Conservation (phyloP, 305 asterid genomes). For the Solanum hybrid region DNA sequence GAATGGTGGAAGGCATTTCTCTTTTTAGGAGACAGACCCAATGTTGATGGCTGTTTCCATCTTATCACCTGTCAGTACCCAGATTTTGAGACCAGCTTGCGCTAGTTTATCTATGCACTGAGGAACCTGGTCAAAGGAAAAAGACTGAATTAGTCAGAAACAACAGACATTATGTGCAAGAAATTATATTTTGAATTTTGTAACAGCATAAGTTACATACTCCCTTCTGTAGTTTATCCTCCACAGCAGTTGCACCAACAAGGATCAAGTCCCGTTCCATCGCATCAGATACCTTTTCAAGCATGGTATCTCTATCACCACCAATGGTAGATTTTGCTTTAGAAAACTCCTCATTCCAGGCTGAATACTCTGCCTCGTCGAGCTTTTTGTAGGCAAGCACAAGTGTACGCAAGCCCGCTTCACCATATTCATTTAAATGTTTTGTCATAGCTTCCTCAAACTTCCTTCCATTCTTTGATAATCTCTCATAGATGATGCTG, state of each 20-base stretch:
- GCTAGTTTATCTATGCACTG: constrained; percentile 96
- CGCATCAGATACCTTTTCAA: constrained; percentile 62
- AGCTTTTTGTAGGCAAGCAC: constrained; percentile 77
- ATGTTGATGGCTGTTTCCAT: constrained; percentile 96
- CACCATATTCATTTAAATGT: constrained; percentile 83
- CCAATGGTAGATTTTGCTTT: constrained; percentile 68
- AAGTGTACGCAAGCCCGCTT: constrained; percentile 80
- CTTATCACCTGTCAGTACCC: constrained; percentile 99
- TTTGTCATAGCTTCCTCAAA: constrained; percentile 57
- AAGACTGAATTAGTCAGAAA: not conserved
- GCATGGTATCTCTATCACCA: constrained; percentile 70
- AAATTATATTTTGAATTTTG: not conserved
- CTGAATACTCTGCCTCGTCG: constrained; percentile 51
- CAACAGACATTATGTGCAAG: not conserved
- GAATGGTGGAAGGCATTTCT: not conserved
- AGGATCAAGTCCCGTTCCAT: constrained; percentile 80
- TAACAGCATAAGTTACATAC: constrained; percentile 26
- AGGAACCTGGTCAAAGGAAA: constrained; percentile 50
- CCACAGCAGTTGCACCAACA: constrained; percentile 93
- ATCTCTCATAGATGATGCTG: constrained; percentile 84
- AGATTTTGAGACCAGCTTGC: constrained; percentile 83
- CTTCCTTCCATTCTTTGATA: constrained; percentile 55
- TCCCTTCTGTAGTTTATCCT: constrained; percentile 90
- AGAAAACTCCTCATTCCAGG: constrained; percentile 70
- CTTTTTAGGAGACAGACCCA: constrained; percentile 40